Evolutionary conservation across 169 alveolate species (phyloP).

Genomic region (Toxoplasma gondii): DNA sequence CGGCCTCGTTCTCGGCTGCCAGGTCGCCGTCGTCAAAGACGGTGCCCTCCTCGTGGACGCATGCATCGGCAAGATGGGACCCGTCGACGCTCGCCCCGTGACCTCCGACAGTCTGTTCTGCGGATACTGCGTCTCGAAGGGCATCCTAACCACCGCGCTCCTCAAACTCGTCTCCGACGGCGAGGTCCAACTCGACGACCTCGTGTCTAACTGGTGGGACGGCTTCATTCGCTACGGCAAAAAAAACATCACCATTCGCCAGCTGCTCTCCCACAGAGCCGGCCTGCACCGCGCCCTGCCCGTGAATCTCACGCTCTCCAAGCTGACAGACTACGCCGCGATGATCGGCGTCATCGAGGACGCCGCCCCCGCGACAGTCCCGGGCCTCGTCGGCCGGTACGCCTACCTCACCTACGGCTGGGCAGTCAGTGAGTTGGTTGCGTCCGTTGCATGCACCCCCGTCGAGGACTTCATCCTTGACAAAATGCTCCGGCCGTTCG

Average conservation of each 20-base stretch:
- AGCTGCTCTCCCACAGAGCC: slow-evolving; percentile 76
- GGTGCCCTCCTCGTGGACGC: slow-evolving; percentile 68
- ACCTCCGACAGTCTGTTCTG: slow-evolving; percentile 67
- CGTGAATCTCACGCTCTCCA: slow-evolving; percentile 65
- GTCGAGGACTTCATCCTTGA: slow-evolving; percentile 55
- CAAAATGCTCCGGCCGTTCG: slow-evolving; percentile 46
- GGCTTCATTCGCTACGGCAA: slow-evolving; percentile 80
- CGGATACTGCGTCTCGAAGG: slow-evolving; percentile 64
- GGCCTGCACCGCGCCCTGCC: slow-evolving; percentile 77
- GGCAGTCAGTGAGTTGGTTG: slow-evolving; percentile 69
- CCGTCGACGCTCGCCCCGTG: slow-evolving; percentile 70
- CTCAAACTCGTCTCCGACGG: slow-evolving; percentile 73
- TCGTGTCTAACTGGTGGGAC: slow-evolving; percentile 80
- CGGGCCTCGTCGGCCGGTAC: slow-evolving; percentile 64
- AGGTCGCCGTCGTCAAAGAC: slow-evolving; percentile 72
- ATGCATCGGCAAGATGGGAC: slow-evolving; percentile 76
- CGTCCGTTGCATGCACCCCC: slow-evolving; percentile 54
- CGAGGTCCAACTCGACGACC: slow-evolving; percentile 73
- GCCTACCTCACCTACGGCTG: slow-evolving; percentile 71
- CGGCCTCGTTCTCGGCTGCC: slow-evolving; percentile 72
- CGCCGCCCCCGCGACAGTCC: slow-evolving; percentile 58
- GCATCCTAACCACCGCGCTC: slow-evolving; percentile 73
- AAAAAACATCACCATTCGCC: slow-evolving; percentile 73
- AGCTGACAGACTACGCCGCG: slow-evolving; percentile 67
- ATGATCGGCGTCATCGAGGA: slow-evolving; percentile 74